Evolutionary conservation across 768 basidiomycete genomes (phyloP).

Genomic region (Hysterangium stoloniferum): DNA sequence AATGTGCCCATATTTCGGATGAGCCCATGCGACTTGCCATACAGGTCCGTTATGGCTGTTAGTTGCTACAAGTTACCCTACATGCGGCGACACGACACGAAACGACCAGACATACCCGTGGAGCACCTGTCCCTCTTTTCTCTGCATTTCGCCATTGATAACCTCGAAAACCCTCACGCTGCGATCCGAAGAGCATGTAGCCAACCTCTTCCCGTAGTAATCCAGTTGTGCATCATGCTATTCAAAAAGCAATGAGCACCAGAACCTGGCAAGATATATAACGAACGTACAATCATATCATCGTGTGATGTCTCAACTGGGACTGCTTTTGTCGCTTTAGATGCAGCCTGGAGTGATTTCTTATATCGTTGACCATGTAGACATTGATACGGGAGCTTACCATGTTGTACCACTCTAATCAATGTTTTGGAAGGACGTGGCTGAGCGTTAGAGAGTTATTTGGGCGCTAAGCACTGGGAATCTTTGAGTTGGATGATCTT

Average conservation of each 20-base stretch:
- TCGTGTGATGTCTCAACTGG: slow-evolving; percentile 94
- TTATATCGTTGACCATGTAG: too few relatives aligned
- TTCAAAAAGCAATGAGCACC: background rate
- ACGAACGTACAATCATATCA: slow-evolving; percentile 87
- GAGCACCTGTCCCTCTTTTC: slow-evolving; percentile 54
- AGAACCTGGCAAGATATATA: background rate
- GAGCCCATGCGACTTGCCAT: slow-evolving; percentile 98
- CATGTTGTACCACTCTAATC: too few relatives aligned
- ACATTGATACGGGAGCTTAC: too few relatives aligned
- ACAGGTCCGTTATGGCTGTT: slow-evolving; percentile 91
- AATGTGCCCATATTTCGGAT: slow-evolving; percentile 94
- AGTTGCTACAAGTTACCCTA: too few relatives aligned
- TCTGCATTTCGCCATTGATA: slow-evolving; percentile 75
- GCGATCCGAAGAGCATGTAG: slow-evolving; percentile 93
- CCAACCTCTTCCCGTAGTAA: slow-evolving; percentile 94
- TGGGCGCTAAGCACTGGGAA: too few relatives aligned
- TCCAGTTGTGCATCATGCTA: slow-evolving; percentile 98
- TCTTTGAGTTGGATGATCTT: too few relatives aligned
- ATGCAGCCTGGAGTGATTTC: too few relatives aligned
- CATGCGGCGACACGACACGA: background rate
- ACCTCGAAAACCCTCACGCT: slow-evolving; percentile 95
- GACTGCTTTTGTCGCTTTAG: slow-evolving; percentile 42
- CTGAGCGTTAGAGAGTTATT: too few relatives aligned
- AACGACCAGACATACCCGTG: slow-evolving; percentile 48
- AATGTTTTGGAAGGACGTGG: too few relatives aligned